Percentiles rank a stretch among this genome's conserved stretches.
Conservation (phyloP, 352 stramenopile genomes). For the Phytophthora nicotianae region DNA sequence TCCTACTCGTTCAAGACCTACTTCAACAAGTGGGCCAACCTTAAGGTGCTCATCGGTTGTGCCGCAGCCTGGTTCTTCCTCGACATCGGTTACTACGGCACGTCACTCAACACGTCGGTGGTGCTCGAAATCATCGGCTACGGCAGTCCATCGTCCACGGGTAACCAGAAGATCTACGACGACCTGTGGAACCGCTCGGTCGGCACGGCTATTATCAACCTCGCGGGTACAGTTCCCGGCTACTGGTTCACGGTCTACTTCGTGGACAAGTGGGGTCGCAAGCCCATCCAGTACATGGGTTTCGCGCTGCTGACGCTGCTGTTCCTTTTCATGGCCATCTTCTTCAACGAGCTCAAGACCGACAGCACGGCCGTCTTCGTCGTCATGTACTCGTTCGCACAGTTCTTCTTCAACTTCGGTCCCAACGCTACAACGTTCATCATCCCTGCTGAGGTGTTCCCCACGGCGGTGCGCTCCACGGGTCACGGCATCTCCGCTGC, state of each 20-base stretch:
- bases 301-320: constrained; percentile 50
- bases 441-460: constrained; percentile 85
- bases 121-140: constrained; percentile 54
- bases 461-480: constrained; percentile 78
- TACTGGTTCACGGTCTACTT: constrained; percentile 76
- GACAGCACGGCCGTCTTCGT: constrained; percentile 46
- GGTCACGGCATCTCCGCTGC: constrained; percentile 84
- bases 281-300: constrained; percentile 67
- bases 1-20: constrained; percentile 40
- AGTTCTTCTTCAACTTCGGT: constrained; percentile 75
- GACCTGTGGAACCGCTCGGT: constrained; percentile 50
- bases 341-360: constrained; percentile 47
- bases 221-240: constrained; percentile 55
- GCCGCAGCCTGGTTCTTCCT: constrained; percentile 63
- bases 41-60: constrained; percentile 55
- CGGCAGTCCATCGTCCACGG: constrained; percentile 32
- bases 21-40: constrained; percentile 47
- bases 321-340: constrained; percentile 58
- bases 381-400: constrained; percentile 57
- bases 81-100: constrained; percentile 69
- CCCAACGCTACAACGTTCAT: constrained; percentile 88
- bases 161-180: constrained; percentile 57
- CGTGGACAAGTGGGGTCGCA: constrained; percentile 56
- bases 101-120: constrained; percentile 52
- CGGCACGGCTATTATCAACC: constrained; percentile 51